phyloP scores from a whole-genome alignment of 371 early-diverging fungal species.

The Mortierella sp. region DNA sequence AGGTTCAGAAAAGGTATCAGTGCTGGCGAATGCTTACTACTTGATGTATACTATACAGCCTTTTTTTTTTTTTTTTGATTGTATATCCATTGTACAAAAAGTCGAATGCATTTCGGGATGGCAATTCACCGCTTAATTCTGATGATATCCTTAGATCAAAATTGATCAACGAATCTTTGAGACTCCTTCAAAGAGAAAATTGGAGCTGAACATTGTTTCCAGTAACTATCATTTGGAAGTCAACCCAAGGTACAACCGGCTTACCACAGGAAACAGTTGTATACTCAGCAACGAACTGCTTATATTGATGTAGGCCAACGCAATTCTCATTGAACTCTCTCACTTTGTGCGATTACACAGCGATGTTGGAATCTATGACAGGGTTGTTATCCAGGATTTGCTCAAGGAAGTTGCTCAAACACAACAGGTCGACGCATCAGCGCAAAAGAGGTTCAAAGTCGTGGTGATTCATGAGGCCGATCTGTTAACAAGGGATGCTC shows the following conservation, averaged over 20 bases:
- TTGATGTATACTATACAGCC: too few relatives aligned
- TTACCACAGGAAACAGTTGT: not conserved
- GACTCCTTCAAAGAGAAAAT: constrained; percentile 86
- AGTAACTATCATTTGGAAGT: constrained; percentile 95
- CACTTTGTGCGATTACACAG: constrained; percentile 54
- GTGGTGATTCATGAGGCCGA: constrained; percentile 99
- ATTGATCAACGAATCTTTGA: constrained; percentile 87
- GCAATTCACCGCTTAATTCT: not conserved
- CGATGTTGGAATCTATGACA: constrained; percentile 97
- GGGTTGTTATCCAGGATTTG: constrained; percentile 96
- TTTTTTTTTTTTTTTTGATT: too few relatives aligned
- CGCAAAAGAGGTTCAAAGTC: constrained; percentile 92
- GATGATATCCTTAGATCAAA: constrained; percentile 74
- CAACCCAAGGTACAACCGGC: constrained; percentile 82
- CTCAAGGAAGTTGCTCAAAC: constrained; percentile 99
- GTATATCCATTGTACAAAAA: not conserved
- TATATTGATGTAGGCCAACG: not conserved
- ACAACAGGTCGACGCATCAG: constrained; percentile 90
- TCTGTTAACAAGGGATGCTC: constrained; percentile 93
- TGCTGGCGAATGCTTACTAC: not conserved
- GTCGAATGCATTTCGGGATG: not conserved
- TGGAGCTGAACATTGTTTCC: constrained; percentile 87
- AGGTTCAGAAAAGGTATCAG: constrained; percentile 90
- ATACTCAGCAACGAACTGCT: not conserved
- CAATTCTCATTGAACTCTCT: not conserved